Evolutionary conservation across 805 yeast species (phyloP).

Genomic region (Ogataea polymorpha): DNA sequence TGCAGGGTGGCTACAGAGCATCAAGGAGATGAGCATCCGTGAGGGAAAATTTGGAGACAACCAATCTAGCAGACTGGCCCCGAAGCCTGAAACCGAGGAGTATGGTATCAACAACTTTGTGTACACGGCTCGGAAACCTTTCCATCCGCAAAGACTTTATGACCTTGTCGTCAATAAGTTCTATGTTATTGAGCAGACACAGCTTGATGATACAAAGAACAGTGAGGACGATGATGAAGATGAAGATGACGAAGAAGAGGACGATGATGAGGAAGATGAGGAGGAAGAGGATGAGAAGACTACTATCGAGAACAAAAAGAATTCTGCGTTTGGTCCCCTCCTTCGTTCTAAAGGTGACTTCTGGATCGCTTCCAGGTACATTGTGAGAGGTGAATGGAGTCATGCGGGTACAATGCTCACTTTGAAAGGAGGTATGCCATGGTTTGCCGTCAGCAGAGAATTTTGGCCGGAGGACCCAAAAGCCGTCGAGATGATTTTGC

Average conservation of each 20-base stretch:
- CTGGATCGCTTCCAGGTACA: constrained; percentile 2
- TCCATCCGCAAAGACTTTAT: background rate
- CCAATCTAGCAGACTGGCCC: constrained; percentile 1
- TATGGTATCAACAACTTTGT: constrained; percentile 1
- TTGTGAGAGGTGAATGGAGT: constrained; percentile 1
- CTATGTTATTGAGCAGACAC: constrained; percentile 1
- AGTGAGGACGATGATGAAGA: constrained; percentile 1
- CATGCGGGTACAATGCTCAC: constrained; percentile 1
- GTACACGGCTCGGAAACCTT: constrained; percentile 2
- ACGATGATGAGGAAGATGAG: background rate
- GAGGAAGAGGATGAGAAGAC: constrained; percentile 1
- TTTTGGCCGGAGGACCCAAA: constrained; percentile 1
- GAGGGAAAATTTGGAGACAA: constrained; percentile 1
- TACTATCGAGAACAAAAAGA: constrained; percentile 1
- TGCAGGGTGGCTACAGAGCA: constrained; percentile 1
- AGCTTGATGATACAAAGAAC: constrained; percentile 1
- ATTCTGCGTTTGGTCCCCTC: constrained; percentile 2
- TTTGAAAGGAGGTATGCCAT: constrained; percentile 1
- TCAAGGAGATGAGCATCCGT: constrained; percentile 1
- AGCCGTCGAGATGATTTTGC: constrained; percentile 1
- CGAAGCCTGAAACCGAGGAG: constrained; percentile 1
- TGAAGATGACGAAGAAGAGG: background rate
- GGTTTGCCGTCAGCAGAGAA: constrained; percentile 1
- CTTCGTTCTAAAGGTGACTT: constrained; percentile 1
- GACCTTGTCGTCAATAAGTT: constrained; percentile 1